These are phyloP conservation scores for Saururus chinensis DNA, from an alignment of 164 flowering plant species.

Conservation along the genomic window DNA sequence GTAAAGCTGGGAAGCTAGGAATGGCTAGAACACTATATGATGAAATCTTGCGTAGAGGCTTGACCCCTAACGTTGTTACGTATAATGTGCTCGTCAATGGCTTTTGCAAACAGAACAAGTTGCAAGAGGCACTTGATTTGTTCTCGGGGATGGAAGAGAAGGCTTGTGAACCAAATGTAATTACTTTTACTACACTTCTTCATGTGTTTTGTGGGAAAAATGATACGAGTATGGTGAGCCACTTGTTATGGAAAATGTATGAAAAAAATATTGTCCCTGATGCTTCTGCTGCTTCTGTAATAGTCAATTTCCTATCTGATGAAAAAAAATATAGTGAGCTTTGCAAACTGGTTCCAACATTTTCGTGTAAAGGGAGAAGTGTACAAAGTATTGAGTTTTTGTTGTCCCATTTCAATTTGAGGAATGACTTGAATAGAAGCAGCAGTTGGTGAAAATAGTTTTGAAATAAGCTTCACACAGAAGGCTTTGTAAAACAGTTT, in stretches of 20 bases:
- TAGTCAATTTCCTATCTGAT: slow-evolving; percentile 28
- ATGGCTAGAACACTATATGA: slow-evolving; percentile 26
- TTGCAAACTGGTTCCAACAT: too few species aligned
- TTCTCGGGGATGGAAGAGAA: slow-evolving; percentile 37
- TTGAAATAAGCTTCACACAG: too few species aligned
- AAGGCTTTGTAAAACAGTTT: too few species aligned
- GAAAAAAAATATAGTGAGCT: too few species aligned
- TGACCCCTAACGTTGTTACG: slow-evolving; percentile 28
- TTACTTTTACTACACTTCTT: slow-evolving; percentile 33
- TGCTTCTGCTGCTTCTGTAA: slow-evolving; percentile 25
- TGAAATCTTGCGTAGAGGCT: slow-evolving; percentile 18
- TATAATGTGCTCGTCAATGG: slow-evolving; percentile 45
- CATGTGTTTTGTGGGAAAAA: slow-evolving; percentile 19
- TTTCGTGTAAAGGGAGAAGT: too few species aligned
- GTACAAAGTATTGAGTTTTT: too few species aligned
- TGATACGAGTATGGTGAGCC: slow-evolving; percentile 17
- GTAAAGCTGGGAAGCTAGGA: slow-evolving; percentile 32
- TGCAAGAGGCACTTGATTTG: slow-evolving; percentile 36
- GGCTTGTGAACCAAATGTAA: slow-evolving; percentile 34
- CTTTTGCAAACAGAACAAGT: slow-evolving; percentile 24
- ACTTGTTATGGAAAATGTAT: slow-evolving; percentile 39
- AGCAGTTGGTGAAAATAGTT: too few species aligned
- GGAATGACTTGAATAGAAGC: too few species aligned
- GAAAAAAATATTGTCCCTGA: slow-evolving; percentile 30
- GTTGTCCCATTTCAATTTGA: too few species aligned